A percentile compares a stretch with the other conserved stretches of the same genome.
phyloP scores from a whole-genome alignment of 2,329 filamentous ascomycete species.

The Karstenula rhodostoma region DNA sequence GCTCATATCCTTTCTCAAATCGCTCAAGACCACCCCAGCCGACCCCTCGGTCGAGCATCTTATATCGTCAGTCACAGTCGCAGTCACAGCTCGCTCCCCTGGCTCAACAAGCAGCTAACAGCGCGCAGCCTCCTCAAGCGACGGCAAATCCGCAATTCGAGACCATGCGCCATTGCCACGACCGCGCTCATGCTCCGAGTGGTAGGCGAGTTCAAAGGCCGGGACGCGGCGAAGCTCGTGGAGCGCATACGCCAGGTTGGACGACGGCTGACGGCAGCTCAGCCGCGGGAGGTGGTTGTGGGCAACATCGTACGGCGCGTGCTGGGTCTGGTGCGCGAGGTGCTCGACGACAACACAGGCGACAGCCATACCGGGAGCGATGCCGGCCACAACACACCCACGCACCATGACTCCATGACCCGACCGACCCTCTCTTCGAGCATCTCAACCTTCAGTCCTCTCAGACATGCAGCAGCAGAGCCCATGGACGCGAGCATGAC shows the following conservation, averaged over 20 bases:
- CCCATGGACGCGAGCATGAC: conserved; percentile 41
- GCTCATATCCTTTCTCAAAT: conserved; percentile 79
- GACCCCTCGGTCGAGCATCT: conserved; percentile 85
- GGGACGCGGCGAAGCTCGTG: conserved; percentile 79
- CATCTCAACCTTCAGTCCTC: conserved; percentile 58
- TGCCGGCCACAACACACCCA: conserved; percentile 60
- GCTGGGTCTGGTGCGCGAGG: conserved; percentile 88
- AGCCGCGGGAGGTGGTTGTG: conserved; percentile 89
- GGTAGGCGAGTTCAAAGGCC: conserved; percentile 81
- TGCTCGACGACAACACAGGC: conserved; percentile 82
- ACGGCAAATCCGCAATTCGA: conserved; percentile 85
- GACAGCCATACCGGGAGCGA: conserved; percentile 66
- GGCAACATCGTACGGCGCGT: conserved; percentile 94
- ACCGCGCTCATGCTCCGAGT: conserved; percentile 88
- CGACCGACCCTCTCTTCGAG: conserved; percentile 51
- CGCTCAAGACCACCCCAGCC: conserved; percentile 76
- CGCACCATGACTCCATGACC: conserved; percentile 47
- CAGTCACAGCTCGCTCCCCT: conserved; percentile 40
- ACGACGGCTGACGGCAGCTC: conserved; percentile 78
- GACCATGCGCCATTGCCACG: conserved; percentile 89
- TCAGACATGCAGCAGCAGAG: conserved; percentile 53
- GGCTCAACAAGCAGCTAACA: conserved; percentile 19
- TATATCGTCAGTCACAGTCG: conserved; percentile 72
- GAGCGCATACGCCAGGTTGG: conserved; percentile 82
- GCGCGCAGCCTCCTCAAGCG: conserved; percentile 79